Evolutionary conservation across 164 flowering plant species (phyloP), one percentile per base, ranked within the genome.

Genomic region (Amborella trichopoda): DNA sequence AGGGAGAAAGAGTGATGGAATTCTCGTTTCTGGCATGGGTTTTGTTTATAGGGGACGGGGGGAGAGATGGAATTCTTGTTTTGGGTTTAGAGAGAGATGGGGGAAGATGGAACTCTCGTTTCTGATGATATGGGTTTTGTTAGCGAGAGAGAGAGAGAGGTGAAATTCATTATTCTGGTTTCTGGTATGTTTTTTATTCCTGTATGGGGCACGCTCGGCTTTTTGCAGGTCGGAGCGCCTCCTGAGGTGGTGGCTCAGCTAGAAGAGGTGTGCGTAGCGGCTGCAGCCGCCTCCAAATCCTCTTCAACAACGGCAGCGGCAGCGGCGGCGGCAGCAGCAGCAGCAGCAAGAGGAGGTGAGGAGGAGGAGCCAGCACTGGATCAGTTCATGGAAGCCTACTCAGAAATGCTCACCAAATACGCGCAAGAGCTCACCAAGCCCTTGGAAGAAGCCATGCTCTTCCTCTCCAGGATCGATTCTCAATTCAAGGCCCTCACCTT

Each of bases 321-420:
- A 0, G 74, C 56, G 26, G 70, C 68, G 3, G 64, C 74, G 67
- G 3, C 40, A 36, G 18, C 33, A n/a, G 23, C 9, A 26, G 16
- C 40, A 23, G 13, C 28, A 30, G 19, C 36, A 28, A 26, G 30
- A 19, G 21, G 20, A 44, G 26, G 46, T 28, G 62, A 2, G 6
- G 91, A 88, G 0, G 80, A 83, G 60, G 95, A 89, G 58, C 96
- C 99, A 5, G 82, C 71, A 2, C 80, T 93, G 11, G 99, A 93
- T 65, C 99, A 91, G 61, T 91, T 91, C 72, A 91, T 91, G 99
- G 99, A 91, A 42, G 96, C 99, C 0, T 91, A 91, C 66, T 91
- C 90, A 55, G 99, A 91, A 68, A 87, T 87, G 99, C 75, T 91
- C 28, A 66, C 61, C 8, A 91, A 87, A 61, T 91, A 91, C 36